Evolutionary conservation across 1,284 basidiomycete species (phyloP).

Genomic region (Chondrostereum purpureum): DNA sequence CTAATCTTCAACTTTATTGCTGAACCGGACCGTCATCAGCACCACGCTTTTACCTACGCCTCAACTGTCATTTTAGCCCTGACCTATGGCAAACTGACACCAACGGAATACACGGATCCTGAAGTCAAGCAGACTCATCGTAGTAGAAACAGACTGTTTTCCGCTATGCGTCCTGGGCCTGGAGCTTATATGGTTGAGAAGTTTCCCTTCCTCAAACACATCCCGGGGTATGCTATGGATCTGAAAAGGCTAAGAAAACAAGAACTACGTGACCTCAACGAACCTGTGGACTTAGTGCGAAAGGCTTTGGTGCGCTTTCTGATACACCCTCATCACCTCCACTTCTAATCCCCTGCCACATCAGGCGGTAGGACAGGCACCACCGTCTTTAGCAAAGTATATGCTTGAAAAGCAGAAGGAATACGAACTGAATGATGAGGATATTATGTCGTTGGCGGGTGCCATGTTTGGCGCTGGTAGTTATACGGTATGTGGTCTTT

Average conservation of each 20-base stretch:
- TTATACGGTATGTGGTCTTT: slow-evolving; percentile 16
- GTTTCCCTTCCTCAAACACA: slow-evolving; percentile 1
- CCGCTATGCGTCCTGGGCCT: neutral
- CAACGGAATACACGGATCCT: slow-evolving; percentile 1
- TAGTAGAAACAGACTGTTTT: neutral
- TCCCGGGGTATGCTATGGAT: slow-evolving; percentile 1
- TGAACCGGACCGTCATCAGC: slow-evolving; percentile 2
- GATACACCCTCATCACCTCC: neutral
- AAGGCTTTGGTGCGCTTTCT: neutral
- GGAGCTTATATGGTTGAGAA: slow-evolving; percentile 2
- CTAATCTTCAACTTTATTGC: neutral
- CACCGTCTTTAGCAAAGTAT: slow-evolving; percentile 5
- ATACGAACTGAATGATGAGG: slow-evolving; percentile 19
- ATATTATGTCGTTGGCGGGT: slow-evolving; percentile 22
- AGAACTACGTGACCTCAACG: slow-evolving; percentile 1
- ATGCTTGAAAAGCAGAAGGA: slow-evolving; percentile 1
- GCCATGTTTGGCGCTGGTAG: slow-evolving; percentile 26
- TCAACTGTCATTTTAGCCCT: neutral
- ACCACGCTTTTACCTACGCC: slow-evolving; percentile 1
- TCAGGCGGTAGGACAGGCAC: neutral
- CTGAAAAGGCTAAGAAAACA: slow-evolving; percentile 1
- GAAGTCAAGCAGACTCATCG: slow-evolving; percentile 1
- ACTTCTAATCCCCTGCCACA: neutral
- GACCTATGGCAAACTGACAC: slow-evolving; percentile 3
- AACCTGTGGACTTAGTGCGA: slow-evolving; percentile 1